Evolutionary conservation across 768 basidiomycete species (phyloP), one percentile per base, ranked within the genome.

Genomic region (Crucibulum laeve): DNA sequence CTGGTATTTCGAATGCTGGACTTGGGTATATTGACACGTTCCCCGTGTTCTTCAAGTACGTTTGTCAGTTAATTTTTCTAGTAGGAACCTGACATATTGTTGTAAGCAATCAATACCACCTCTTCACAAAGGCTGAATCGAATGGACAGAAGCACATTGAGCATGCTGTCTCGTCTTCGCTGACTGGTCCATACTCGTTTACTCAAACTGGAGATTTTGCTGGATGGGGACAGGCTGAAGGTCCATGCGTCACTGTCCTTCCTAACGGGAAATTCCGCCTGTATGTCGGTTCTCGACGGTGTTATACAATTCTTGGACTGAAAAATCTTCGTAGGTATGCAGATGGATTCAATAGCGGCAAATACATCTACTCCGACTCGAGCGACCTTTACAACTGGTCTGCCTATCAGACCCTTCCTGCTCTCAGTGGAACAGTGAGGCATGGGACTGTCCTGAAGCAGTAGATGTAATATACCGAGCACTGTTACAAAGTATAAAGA

Each of bases 281-380:
- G 61, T 64, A 38, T 49, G 60, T 53, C 13, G 22, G 36, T 39
- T 36, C 8, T 35, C 14, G 15, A 34, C 19, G 6, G 14, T 36
- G 21, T 4, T 14, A 18, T 11, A 25, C 24, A 11, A 4, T 10
- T 10, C 8, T 15, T 25, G 30, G 3, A 25, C 30, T 49, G 14
- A 44, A 14, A 25, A 14, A 18, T 22, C 14, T 14, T 24, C 28
- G 17, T 26, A 61, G 61, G 19, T 65, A 53, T 40, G 60, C 61
- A 4, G 64, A 64, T 40, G 63, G 64, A 18, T 65, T 53, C 45
- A 63, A 43, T 40, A 53, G 50, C 38, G 59, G 64, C 3, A 64
- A 64, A 50, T 64, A 64, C 46, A 63, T 64, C 35, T 63, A 63
- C 40, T 61, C 63, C 10, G 64, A 65, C 40, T 65, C 64, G 2